These are phyloP conservation scores for Candida arabinofermentans DNA, from an alignment of 805 yeast species.

Conservation along the genomic window DNA sequence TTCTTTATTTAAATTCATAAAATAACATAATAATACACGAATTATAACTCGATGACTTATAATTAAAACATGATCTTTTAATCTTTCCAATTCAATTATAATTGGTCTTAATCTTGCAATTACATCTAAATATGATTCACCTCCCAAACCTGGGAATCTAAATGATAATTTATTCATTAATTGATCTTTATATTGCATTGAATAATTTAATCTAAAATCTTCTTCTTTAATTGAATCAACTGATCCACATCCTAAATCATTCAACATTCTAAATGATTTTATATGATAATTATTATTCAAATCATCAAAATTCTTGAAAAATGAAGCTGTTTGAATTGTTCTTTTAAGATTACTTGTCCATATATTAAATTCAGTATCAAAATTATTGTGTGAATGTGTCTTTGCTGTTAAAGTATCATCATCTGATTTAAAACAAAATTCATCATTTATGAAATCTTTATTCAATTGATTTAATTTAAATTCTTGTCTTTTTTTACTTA, in stretches of 20 bases:
- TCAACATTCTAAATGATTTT: constrained; percentile 32
- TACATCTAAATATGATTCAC: constrained; percentile 36
- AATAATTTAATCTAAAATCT: constrained; percentile 25
- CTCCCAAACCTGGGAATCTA: constrained; percentile 35
- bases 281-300: constrained; percentile 22
- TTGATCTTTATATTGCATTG: constrained; percentile 27
- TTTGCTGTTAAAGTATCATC: too few relatives aligned
- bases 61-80: constrained; percentile 33
- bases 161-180: constrained; percentile 29
- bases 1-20: constrained; percentile 34
- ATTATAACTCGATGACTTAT: constrained; percentile 34
- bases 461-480: constrained; percentile 31
- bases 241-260: constrained; percentile 34
- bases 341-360: constrained; percentile 34
- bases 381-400: constrained; percentile 12
- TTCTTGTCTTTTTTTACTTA: constrained; percentile 31
- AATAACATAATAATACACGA: constrained; percentile 33
- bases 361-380: constrained; percentile 29
- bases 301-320: constrained; percentile 25
- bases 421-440: constrained; percentile 19
- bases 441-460: constrained; percentile 31
- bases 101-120: constrained; percentile 33
- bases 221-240: constrained; percentile 30
- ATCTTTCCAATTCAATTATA: constrained; percentile 33
- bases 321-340: constrained; percentile 30